These are phyloP conservation scores for Casuarina equisetifolia DNA, from an alignment of 306 rosid genomes.

Conservation along the genomic window DNA sequence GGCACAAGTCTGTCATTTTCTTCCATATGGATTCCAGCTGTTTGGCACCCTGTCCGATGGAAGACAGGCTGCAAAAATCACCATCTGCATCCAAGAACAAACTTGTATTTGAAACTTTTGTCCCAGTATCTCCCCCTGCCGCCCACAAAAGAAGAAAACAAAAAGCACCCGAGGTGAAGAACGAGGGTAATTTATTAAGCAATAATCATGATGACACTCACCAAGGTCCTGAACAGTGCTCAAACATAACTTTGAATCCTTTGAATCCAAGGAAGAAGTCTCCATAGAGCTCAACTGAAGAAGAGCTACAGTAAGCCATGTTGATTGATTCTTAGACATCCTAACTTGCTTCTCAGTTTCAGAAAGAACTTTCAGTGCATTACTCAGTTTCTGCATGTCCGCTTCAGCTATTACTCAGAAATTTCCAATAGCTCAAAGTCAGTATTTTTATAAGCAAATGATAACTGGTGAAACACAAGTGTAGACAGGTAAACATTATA, in stretches of 20 bases:
- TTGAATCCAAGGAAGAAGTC: conserved; percentile 42
- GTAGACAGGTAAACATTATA: conserved; percentile 10
- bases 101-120: conserved; percentile 17
- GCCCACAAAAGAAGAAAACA: neutral
- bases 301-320: conserved; percentile 88
- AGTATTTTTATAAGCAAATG: conserved; percentile 14
- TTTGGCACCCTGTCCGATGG: conserved; percentile 40
- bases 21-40: conserved; percentile 68
- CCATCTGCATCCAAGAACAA: conserved; percentile 31
- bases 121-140: neutral
- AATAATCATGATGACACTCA: conserved; percentile 8
- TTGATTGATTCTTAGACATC: conserved; percentile 77
- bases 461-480: conserved; percentile 19
- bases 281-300: conserved; percentile 71
- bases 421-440: conserved; percentile 18
- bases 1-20: conserved; percentile 64
- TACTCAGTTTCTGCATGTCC: conserved; percentile 67
- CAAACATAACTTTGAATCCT: conserved; percentile 44
- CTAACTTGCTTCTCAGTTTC: conserved; percentile 79
- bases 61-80: conserved; percentile 29
- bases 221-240: conserved; percentile 42
- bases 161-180: neutral
- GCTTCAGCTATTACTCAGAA: conserved; percentile 52
- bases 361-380: conserved; percentile 68
- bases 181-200: neutral